phyloP scores from a whole-genome alignment of 139 green algal species.

The Ulvella scutata region DNA sequence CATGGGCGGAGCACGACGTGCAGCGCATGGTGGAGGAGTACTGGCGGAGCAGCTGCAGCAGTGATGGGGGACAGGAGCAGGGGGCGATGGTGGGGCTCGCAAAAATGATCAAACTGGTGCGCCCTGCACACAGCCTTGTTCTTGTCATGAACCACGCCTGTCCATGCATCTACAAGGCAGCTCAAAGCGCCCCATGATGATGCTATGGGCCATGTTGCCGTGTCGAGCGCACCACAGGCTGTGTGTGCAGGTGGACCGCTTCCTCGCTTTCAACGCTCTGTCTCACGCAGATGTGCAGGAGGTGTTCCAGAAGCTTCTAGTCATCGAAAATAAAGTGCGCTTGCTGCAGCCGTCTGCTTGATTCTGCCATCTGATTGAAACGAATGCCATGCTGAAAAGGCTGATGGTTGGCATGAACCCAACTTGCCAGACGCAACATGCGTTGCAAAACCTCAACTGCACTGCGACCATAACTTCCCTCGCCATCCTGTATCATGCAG shows the following conservation, averaged over 20 bases:
- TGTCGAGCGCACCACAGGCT: background rate
- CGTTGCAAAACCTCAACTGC: too few species aligned
- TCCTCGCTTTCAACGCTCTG: background rate
- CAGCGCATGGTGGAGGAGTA: background rate
- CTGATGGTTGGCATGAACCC: too few species aligned
- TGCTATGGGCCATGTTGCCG: too few species aligned
- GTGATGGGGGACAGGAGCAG: background rate
- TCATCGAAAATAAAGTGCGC: background rate
- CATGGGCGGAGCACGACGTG: background rate
- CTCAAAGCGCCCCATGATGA: too few species aligned
- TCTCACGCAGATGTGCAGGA: background rate
- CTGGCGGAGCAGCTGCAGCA: background rate
- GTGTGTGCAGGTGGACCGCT: background rate
- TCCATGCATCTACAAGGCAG: too few species aligned
- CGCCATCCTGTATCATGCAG: too few species aligned
- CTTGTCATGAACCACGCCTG: too few species aligned
- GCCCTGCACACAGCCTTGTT: background rate
- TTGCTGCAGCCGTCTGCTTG: too few species aligned
- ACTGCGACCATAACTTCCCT: too few species aligned
- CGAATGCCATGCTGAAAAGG: too few species aligned
- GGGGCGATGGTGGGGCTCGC: background rate
- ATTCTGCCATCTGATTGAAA: too few species aligned
- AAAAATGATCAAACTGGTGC: slow-evolving; percentile 1
- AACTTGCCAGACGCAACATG: too few species aligned
- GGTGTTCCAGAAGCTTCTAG: background rate